Base-by-base conservation (phyloP, 2,329 filamentous ascomycete species). In the Trichophyton mentagrophytes region DNA sequence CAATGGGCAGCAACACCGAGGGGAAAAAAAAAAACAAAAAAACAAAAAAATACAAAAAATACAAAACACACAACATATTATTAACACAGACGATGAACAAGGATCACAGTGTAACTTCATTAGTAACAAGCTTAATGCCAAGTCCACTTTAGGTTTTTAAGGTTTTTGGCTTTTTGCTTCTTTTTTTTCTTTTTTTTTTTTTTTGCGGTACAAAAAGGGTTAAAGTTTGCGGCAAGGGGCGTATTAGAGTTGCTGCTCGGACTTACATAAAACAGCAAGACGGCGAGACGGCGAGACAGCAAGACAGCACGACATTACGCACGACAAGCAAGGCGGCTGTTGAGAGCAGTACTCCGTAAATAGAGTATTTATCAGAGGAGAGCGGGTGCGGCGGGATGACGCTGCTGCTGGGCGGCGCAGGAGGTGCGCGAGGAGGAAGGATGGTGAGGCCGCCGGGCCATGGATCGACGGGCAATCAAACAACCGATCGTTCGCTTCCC, bases 91-190 rank as follows among this genome's bases (percentile, higher is more conserved):
- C 27, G 27, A 30, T 30, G 47, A 17, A 8, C n/a, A 30, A 47
- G 44, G 44, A 22, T 49, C 7, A 17, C 17, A 47, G 57, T 49
- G 57, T 49, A 59, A 49, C 44, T 38, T 3, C 25, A 30, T 63
- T 59, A 63, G 61, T 63, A 61, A 63, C 27, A 61, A 59, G 53
- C 49, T 20, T 51, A 46, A 51, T 61, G 62, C 62, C 62, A 63
- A 63, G 62, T 63, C 58, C 30, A 57, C 22, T 63, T 63, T 63
- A 63, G 60, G 62, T 63, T 63, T 63, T 63, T 63, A 63, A 53
- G 53, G 57, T 63, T 63, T 57, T 44, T 22, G 36, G 8, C 36
- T 57, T 57, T 57, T 57, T 40, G 33, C 33, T 55, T 15, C 8
- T n/a, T n/a, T n/a, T n/a, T n/a, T n/a, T n/a, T n/a, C n/a, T n/a